Evolutionary conservation across 148 eudicot species (phyloP).

Genomic region (Nepenthes gracilis): DNA sequence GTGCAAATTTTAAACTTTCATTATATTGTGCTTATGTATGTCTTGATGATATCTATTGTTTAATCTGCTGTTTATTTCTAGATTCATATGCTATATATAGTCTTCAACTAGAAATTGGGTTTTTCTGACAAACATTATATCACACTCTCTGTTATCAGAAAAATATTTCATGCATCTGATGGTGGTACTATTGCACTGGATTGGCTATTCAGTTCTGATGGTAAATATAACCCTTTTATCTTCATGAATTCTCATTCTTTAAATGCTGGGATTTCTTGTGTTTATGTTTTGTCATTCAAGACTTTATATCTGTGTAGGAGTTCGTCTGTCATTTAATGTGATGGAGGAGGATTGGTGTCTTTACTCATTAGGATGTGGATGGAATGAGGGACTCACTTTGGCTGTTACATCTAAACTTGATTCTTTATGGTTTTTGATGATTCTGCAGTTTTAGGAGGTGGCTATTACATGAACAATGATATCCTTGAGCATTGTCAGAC

Average conservation of each 20-base stretch:
- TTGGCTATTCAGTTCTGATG: conserved; percentile 75
- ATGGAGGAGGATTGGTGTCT: background rate
- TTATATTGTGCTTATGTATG: no score
- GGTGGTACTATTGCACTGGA: conserved; percentile 92
- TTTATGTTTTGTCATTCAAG: no score
- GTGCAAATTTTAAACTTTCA: no score
- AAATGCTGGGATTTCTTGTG: background rate
- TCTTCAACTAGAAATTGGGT: background rate
- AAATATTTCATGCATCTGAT: conserved; percentile 68
- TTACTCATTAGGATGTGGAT: background rate
- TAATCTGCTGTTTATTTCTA: no score
- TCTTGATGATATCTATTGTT: no score
- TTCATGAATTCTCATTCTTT: background rate
- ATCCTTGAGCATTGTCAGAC: conserved; percentile 47
- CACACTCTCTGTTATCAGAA: conserved; percentile 29
- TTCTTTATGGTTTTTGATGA: background rate
- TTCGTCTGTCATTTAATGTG: background rate
- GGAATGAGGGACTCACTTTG: background rate
- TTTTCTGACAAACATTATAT: conserved; percentile 1
- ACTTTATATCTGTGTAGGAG: background rate
- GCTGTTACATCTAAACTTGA: background rate
- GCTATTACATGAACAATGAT: conserved; percentile 20
- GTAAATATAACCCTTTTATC: conserved; percentile 18
- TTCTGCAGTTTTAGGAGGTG: conserved; percentile 35
- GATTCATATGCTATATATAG: background rate